Evolutionary conservation across 805 yeast genomes (phyloP).

Genomic region (Suhomyces emberorum): DNA sequence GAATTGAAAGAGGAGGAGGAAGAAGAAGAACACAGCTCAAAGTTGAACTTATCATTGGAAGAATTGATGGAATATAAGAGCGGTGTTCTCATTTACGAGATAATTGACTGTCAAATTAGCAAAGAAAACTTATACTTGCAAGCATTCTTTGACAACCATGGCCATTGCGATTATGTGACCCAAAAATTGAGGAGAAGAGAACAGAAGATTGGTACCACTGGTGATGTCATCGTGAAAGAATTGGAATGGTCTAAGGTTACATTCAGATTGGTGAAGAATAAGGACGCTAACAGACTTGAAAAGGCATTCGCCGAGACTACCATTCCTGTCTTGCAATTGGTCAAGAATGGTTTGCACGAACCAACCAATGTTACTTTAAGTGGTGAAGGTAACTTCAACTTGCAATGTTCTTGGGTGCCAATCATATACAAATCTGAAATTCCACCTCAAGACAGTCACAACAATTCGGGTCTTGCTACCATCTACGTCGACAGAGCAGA

Average conservation of each 20-base stretch:
- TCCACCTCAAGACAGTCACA: conserved; percentile 71
- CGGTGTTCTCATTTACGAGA: conserved; percentile 73
- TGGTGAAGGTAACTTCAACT: conserved; percentile 48
- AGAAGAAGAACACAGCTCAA: conserved; percentile 21
- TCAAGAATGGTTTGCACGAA: conserved; percentile 60
- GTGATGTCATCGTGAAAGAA: conserved; percentile 76
- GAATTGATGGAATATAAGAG: conserved; percentile 57
- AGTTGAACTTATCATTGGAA: conserved; percentile 51
- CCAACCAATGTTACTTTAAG: conserved; percentile 56
- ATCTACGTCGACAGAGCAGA: conserved; percentile 63
- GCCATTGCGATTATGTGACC: conserved; percentile 60
- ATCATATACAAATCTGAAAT: conserved; percentile 49
- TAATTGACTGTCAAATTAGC: conserved; percentile 56
- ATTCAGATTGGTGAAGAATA: conserved; percentile 59
- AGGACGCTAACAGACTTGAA: conserved; percentile 51
- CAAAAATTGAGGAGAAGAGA: conserved; percentile 47
- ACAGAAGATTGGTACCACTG: conserved; percentile 42
- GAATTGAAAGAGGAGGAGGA: conserved; percentile 34
- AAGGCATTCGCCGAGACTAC: conserved; percentile 59
- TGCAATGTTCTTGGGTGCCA: conserved; percentile 80
- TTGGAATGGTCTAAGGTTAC: conserved; percentile 67
- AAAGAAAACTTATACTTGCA: conserved; percentile 65
- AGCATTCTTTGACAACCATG: conserved; percentile 71
- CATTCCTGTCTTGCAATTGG: conserved; percentile 62
- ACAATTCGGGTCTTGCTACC: conserved; percentile 68